These are phyloP conservation scores for Triticum monococcum DNA, from an alignment of 176 grass and related monocot genomes.

Conservation along the genomic window DNA sequence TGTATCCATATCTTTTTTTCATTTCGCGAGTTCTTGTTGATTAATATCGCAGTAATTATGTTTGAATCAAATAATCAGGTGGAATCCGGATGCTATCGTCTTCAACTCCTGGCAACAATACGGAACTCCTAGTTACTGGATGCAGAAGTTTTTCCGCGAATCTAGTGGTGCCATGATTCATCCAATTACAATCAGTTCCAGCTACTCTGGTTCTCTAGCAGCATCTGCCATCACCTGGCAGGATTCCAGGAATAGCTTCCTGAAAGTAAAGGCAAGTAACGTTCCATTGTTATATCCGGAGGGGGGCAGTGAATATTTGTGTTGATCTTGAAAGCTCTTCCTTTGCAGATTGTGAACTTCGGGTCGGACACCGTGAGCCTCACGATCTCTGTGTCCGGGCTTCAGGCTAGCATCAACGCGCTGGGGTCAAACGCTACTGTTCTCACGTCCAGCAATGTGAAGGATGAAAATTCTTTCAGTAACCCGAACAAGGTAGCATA, in stretches of 20 bases:
- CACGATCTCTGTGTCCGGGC: slow-evolving; percentile 48
- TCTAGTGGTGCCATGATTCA: slow-evolving; percentile 65
- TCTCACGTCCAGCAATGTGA: slow-evolving; percentile 71
- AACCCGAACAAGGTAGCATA: slow-evolving; percentile 64
- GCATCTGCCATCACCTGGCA: slow-evolving; percentile 89
- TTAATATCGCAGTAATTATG: background rate
- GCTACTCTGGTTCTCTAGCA: slow-evolving; percentile 48
- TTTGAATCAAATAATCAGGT: slow-evolving; percentile 39
- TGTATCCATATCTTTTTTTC: background rate
- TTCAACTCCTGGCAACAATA: slow-evolving; percentile 85
- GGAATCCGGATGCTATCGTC: slow-evolving; percentile 83
- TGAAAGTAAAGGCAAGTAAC: slow-evolving; percentile 66
- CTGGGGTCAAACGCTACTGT: slow-evolving; percentile 46
- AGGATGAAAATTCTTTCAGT: slow-evolving; percentile 83
- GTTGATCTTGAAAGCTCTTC: background rate
- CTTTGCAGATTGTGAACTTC: slow-evolving; percentile 73
- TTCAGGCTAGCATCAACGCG: slow-evolving; percentile 42
- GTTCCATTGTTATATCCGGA: background rate
- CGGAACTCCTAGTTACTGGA: slow-evolving; percentile 91
- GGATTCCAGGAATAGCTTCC: slow-evolving; percentile 45
- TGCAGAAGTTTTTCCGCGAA: slow-evolving; percentile 58
- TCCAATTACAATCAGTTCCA: slow-evolving; percentile 61
- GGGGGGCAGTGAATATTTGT: background rate
- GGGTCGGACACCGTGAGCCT: slow-evolving; percentile 48
- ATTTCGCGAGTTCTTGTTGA: background rate